These are phyloP conservation scores for Allantophomopsis cytisporea DNA, from an alignment of 2,329 filamentous ascomycete genomes.

Conservation along the genomic window DNA sequence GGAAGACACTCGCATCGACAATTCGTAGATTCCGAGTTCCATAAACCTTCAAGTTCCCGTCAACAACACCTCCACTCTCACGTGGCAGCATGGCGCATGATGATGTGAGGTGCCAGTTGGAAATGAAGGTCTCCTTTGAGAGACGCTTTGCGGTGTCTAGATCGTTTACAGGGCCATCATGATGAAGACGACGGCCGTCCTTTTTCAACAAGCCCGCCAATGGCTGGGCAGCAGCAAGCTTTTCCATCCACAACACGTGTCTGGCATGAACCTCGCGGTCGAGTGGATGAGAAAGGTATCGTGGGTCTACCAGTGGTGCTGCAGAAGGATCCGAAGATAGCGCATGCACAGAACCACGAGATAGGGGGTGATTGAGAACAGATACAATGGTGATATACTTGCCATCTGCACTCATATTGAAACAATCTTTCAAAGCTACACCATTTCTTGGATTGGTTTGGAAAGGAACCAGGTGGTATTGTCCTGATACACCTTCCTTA, in stretches of 20 bases:
- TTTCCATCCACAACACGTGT: conserved; percentile 8
- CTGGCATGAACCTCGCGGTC: conserved; percentile 24
- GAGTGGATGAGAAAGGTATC: conserved; percentile 25
- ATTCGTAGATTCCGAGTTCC: conserved; percentile 36
- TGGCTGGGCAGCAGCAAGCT: too few species aligned
- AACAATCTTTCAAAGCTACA: conserved; percentile 3
- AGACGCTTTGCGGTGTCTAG: too few species aligned
- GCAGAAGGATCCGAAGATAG: conserved; percentile 18
- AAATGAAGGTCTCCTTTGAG: too few species aligned
- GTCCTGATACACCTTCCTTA: conserved; percentile 3
- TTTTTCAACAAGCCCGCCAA: too few species aligned
- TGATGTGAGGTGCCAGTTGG: too few species aligned
- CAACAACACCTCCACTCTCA: conserved; percentile 29
- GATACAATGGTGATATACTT: conserved; percentile 15
- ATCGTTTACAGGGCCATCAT: too few species aligned
- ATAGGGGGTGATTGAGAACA: conserved; percentile 22
- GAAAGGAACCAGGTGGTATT: conserved; percentile 5
- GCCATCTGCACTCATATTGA: conserved; percentile 5
- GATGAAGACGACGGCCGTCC: too few species aligned
- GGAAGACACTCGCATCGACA: conserved; percentile 39
- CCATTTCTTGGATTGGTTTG: conserved; percentile 6
- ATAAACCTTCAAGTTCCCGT: conserved; percentile 32
- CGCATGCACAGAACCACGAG: conserved; percentile 26
- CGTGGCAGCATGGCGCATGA: neutral
- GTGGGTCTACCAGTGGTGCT: conserved; percentile 24